A percentile compares a stretch with the other conserved stretches of the same genome.
Conservation (phyloP, 495 filamentous ascomycete species). For the Daldinia concentrica region DNA sequence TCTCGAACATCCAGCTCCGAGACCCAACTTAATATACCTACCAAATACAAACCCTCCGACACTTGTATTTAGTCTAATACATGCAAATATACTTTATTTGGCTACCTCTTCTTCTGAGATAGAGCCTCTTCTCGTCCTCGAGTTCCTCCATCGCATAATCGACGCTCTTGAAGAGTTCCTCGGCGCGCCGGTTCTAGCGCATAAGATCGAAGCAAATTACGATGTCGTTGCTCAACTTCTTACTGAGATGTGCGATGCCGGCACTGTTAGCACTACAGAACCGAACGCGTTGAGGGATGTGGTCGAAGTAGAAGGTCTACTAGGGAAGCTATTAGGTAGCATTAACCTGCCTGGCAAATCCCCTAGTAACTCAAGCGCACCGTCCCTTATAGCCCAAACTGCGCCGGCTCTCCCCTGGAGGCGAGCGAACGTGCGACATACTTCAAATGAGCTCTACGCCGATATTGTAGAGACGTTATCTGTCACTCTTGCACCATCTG, state of each 20-base stretch:
- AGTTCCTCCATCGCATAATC: conserved; percentile 93
- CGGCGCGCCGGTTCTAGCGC: conserved; percentile 83
- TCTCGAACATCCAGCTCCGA: conserved; percentile 81
- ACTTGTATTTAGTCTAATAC: conserved; percentile 83
- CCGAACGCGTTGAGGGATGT: conserved; percentile 91
- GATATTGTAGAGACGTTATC: conserved; percentile 91
- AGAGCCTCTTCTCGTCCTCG: conserved; percentile 92
- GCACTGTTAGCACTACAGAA: conserved; percentile 88
- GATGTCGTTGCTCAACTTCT: conserved; percentile 94
- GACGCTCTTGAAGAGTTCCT: conserved; percentile 96
- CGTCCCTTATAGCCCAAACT: conserved; percentile 52
- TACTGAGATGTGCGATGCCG: conserved; percentile 96
- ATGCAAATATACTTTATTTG: conserved; percentile 89
- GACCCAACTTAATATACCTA: conserved; percentile 86
- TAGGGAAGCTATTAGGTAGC: conserved; percentile 90
- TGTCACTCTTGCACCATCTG: conserved; percentile 89
- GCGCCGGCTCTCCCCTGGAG: conserved; percentile 78
- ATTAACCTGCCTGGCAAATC: conserved; percentile 73
- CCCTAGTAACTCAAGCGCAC: conserved; percentile 34
- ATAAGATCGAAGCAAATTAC: conserved; percentile 87
- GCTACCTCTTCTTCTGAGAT: conserved; percentile 82
- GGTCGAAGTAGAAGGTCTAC: conserved; percentile 86
- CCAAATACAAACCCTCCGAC: conserved; percentile 85
- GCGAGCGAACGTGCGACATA: conserved; percentile 90
- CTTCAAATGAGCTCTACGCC: conserved; percentile 96